phyloP scores from a whole-genome alignment of 495 filamentous ascomycete species.

The Neurospora tetrasperma region DNA sequence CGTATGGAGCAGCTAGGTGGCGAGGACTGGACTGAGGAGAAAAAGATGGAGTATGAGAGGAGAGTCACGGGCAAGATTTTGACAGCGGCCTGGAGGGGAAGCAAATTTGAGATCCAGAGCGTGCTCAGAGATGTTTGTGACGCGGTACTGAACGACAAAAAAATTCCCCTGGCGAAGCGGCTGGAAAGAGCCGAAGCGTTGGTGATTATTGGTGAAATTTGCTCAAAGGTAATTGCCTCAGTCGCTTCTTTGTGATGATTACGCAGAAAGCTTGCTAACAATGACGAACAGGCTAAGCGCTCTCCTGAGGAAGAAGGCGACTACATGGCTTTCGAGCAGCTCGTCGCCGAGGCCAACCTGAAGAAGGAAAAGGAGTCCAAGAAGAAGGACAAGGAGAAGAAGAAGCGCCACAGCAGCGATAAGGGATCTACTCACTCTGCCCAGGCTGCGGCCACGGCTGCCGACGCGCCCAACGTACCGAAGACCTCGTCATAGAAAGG shows the following conservation, averaged over 20 bases:
- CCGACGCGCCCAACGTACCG: conserved; percentile 39
- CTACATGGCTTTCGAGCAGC: conserved; percentile 96
- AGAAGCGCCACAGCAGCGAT: conserved; percentile 16
- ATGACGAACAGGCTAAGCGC: conserved; percentile 58
- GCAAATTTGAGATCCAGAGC: conserved; percentile 96
- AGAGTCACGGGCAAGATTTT: conserved; percentile 96
- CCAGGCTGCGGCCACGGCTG: conserved; percentile 23
- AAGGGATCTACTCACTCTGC: conserved; percentile 9
- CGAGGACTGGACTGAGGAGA: conserved; percentile 98
- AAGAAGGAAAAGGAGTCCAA: conserved; percentile 80
- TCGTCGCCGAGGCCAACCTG: conserved; percentile 89
- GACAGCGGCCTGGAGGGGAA: conserved; percentile 94
- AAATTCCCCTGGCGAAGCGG: conserved; percentile 70
- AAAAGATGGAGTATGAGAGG: conserved; percentile 90
- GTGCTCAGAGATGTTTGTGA: conserved; percentile 85
- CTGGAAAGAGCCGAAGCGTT: conserved; percentile 85
- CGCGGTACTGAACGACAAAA: conserved; percentile 61
- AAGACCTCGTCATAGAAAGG: conserved; percentile 5
- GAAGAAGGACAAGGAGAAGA: conserved; percentile 61
- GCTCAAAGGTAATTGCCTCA: conserved; percentile 56
- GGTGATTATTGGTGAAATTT: conserved; percentile 79
- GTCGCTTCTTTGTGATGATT: not conserved
- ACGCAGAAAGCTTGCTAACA: conserved; percentile 9
- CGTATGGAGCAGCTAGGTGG: conserved; percentile 90
- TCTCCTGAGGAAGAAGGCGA: conserved; percentile 96